Conservation (phyloP, 2,329 filamentous ascomycete species). For the Phyllosticta paracitricarpa region DNA sequence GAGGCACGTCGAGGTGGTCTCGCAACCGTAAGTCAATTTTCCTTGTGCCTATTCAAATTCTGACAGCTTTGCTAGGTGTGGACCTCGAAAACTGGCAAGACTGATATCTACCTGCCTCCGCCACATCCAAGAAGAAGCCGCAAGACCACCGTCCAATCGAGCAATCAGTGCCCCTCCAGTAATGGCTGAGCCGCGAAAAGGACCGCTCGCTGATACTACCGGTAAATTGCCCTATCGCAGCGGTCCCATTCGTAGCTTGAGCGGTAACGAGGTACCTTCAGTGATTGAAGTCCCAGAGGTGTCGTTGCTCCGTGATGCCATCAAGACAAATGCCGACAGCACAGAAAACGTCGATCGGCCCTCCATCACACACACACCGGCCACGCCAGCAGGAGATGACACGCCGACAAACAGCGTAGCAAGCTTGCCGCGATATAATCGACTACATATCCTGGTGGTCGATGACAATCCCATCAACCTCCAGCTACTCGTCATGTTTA, state of each 20-base stretch:
- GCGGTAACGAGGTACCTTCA: slow-evolving; percentile 1
- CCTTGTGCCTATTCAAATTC: background rate
- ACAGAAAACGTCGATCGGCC: background rate
- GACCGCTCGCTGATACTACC: background rate
- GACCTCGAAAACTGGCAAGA: slow-evolving; percentile 6
- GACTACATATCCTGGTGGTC: slow-evolving; percentile 22
- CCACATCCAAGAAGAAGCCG: background rate
- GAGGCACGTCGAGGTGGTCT: slow-evolving; percentile 2
- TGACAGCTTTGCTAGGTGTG: background rate
- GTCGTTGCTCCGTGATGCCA: slow-evolving; percentile 4
- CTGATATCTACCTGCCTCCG: background rate
- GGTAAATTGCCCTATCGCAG: background rate
- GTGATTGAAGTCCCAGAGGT: slow-evolving; percentile 2
- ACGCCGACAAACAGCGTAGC: background rate
- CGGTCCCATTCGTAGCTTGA: background rate
- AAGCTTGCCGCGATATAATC: background rate
- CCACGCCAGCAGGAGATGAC: background rate
- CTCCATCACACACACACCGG: background rate
- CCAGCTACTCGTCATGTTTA: slow-evolving; percentile 26
- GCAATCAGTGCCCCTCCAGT: slow-evolving; percentile 5
- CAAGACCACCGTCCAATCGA: background rate
- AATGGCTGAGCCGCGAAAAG: background rate
- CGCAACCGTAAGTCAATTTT: slow-evolving; percentile 7
- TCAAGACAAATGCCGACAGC: background rate
- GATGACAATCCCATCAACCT: slow-evolving; percentile 33